A percentile compares a stretch with the other conserved stretches of the same genome.
These are phyloP conservation scores for Pilaira anomala DNA, from an alignment of 192 early-diverging fungal genomes.

Conservation along the genomic window DNA sequence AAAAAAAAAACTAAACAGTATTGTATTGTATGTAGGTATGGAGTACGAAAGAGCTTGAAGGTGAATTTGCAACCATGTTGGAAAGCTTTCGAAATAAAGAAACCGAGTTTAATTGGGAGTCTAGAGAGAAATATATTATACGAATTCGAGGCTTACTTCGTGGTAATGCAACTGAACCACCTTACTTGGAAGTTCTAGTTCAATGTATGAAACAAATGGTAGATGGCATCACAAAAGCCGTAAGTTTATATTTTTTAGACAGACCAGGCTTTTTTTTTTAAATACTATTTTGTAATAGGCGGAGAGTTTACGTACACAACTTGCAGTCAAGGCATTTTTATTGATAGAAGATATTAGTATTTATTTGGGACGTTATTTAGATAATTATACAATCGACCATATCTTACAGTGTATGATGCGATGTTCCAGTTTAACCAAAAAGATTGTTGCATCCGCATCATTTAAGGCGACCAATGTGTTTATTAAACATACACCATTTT, in stretches of 20 bases:
- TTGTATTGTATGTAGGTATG: constrained; percentile 17
- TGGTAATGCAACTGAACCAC: constrained; percentile 27
- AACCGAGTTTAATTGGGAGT: constrained; percentile 38
- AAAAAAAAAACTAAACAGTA: too few relatives aligned
- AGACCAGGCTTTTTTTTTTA: neutral
- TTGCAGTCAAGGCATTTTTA: constrained; percentile 31
- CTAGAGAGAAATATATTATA: constrained; percentile 26
- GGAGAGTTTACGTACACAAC: constrained; percentile 27
- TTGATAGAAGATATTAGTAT: constrained; percentile 35
- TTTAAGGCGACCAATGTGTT: constrained; percentile 21
- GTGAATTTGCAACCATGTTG: constrained; percentile 17
- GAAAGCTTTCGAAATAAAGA: constrained; percentile 31
- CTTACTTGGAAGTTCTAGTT: constrained; percentile 21
- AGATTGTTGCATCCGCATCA: constrained; percentile 27
- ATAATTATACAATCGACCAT: constrained; percentile 38
- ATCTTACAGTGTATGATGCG: constrained; percentile 31
- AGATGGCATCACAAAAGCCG: constrained; percentile 29
- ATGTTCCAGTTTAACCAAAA: constrained; percentile 33
- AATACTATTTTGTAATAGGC: neutral
- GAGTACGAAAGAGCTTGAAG: constrained; percentile 28
- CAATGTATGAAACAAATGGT: constrained; percentile 17
- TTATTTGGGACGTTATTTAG: constrained; percentile 20
- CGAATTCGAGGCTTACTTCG: constrained; percentile 30
- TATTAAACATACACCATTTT: constrained; percentile 32
- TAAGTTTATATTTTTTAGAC: constrained; percentile 1